Evolutionary conservation across 202 grass and related monocot species (phyloP).

Genomic region (Setaria viridis): DNA sequence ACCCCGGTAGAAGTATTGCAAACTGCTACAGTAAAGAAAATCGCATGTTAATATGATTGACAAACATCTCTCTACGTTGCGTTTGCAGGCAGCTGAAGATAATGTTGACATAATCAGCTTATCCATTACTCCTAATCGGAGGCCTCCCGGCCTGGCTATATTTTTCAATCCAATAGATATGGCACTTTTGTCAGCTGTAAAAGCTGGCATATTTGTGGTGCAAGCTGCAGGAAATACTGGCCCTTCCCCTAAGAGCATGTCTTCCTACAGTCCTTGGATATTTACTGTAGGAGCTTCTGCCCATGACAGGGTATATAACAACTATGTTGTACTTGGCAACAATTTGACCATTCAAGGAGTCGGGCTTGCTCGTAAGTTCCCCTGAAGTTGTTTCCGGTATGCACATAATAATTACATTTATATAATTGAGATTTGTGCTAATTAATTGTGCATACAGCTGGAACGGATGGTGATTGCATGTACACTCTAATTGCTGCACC

Average conservation of each 20-base stretch:
- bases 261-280: constrained; percentile 98
- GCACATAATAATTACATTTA: not conserved
- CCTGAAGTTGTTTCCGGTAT: constrained; percentile 29
- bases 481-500: constrained; percentile 83
- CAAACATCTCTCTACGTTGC: constrained; percentile 15
- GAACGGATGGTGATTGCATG: constrained; percentile 82
- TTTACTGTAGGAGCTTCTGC: constrained; percentile 96
- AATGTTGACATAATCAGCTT: constrained; percentile 94
- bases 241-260: constrained; percentile 89
- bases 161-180: constrained; percentile 99
- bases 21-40: not conserved
- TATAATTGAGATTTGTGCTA: constrained; percentile 37
- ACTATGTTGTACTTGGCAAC: constrained; percentile 87
- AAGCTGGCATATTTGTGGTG: constrained; percentile 95
- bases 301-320: constrained; percentile 92
- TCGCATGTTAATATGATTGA: constrained; percentile 6
- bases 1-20: not conserved
- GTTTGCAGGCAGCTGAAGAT: constrained; percentile 95
- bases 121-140: constrained; percentile 96
- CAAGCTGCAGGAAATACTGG: constrained; percentile 98
- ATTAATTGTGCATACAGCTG: constrained; percentile 71
- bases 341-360: constrained; percentile 88
- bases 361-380: constrained; percentile 91
- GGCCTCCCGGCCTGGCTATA: constrained; percentile 85
- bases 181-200: constrained; percentile 84